Conservation (phyloP, 495 filamentous ascomycete species). For the Lophiostoma macrostomum region DNA sequence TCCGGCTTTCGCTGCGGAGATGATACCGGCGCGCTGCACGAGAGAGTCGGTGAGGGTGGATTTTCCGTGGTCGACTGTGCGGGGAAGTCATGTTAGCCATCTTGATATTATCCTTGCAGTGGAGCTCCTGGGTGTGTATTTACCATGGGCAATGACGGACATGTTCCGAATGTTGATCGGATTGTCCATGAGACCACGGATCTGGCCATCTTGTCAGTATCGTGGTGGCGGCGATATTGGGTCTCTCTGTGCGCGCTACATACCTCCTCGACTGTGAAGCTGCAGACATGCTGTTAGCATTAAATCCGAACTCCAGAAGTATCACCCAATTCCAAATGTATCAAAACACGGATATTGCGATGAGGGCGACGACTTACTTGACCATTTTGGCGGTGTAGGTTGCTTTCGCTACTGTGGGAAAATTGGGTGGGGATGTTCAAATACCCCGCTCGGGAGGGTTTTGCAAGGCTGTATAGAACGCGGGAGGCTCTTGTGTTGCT, state of each 20-base stretch:
- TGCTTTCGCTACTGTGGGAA: slow-evolving; percentile 19
- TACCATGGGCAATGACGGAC: slow-evolving; percentile 95
- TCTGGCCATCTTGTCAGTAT: slow-evolving; percentile 50
- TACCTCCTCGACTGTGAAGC: slow-evolving; percentile 98
- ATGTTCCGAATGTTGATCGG: slow-evolving; percentile 98
- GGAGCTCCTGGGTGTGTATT: slow-evolving; percentile 4
- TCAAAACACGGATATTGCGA: too few relatives aligned
- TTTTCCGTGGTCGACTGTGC: slow-evolving; percentile 96
- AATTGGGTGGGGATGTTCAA: slow-evolving; percentile 21
- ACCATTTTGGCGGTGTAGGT: slow-evolving; percentile 91
- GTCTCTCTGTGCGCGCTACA: slow-evolving; percentile 33
- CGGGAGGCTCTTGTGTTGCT: slow-evolving; percentile 4
- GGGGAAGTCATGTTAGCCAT: slow-evolving; percentile 11
- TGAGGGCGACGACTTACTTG: slow-evolving; percentile 75
- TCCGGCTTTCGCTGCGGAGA: slow-evolving; percentile 96
- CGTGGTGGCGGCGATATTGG: not conserved
- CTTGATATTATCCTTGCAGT: not conserved
- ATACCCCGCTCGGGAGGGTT: slow-evolving; percentile 33
- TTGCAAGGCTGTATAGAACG: slow-evolving; percentile 2
- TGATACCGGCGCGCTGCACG: slow-evolving; percentile 98
- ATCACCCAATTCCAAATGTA: too few relatives aligned
- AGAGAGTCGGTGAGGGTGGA: slow-evolving; percentile 99
- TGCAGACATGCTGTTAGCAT: slow-evolving; percentile 47
- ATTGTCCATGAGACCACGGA: slow-evolving; percentile 96
- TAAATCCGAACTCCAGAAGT: not conserved